These are phyloP conservation scores for Candida corydali DNA, from an alignment of 805 yeast species.

Conservation along the genomic window DNA sequence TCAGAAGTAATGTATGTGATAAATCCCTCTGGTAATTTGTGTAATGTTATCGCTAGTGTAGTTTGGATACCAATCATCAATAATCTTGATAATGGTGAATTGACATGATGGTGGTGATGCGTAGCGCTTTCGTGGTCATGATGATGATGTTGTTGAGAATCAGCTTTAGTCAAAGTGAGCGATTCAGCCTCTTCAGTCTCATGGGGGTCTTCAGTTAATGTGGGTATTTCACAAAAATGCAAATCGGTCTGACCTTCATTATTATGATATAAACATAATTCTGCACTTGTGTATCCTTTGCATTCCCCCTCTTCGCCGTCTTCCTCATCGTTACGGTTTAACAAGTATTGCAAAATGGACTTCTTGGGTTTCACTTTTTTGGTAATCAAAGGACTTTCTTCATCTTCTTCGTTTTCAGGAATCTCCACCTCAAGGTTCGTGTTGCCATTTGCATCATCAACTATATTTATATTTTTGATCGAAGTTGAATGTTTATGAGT, in stretches of 20 bases:
- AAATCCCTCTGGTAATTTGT: slow-evolving; percentile 94
- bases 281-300: slow-evolving; percentile 45
- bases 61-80: slow-evolving; percentile 89
- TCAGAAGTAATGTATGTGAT: slow-evolving; percentile 79
- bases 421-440: neutral
- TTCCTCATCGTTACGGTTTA: slow-evolving; percentile 15
- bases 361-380: slow-evolving; percentile 12
- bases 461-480: neutral
- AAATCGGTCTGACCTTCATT: slow-evolving; percentile 12
- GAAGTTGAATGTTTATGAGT: neutral
- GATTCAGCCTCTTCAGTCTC: neutral
- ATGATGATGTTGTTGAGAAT: slow-evolving; percentile 4
- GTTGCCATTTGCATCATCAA: neutral
- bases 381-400: slow-evolving; percentile 15
- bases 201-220: slow-evolving; percentile 11
- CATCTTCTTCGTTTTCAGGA: slow-evolving; percentile 13
- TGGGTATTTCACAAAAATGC: slow-evolving; percentile 40
- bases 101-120: slow-evolving; percentile 76
- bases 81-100: slow-evolving; percentile 73
- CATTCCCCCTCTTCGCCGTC: slow-evolving; percentile 39
- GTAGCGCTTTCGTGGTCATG: slow-evolving; percentile 24
- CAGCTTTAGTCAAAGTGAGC: slow-evolving; percentile 2
- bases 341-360: slow-evolving; percentile 24
- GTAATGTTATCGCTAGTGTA: slow-evolving; percentile 78
- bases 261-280: slow-evolving; percentile 20